Base-by-base conservation (phyloP, 495 filamentous ascomycete genomes). In the Lophiotrema nucula region DNA sequence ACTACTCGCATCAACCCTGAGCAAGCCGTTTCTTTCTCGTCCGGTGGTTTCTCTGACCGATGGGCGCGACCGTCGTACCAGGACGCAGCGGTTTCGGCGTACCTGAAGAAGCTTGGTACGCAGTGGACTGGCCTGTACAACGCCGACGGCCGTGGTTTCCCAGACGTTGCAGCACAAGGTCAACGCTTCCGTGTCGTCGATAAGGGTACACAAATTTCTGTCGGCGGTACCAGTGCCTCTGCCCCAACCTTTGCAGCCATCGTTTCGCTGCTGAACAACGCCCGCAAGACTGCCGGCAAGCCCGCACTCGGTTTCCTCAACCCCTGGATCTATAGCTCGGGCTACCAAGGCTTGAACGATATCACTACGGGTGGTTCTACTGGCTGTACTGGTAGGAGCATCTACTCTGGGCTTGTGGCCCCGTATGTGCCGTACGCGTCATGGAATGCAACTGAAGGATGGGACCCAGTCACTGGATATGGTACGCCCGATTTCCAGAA, bases 271-370 rank as follows among this genome's bases (percentile, higher is more conserved):
- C 73, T 91, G 35, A 90, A 90, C 57, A 85, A 86, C 58, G 86
- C 83, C 0, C 76, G 84, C 0, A 70, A 84, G 35, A 69, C 77
- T 0, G 74, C 74, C 16, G 79, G 79, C 19, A 69, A 81, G 64
- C 72, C 80, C 0, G 70, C 79, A 0, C 67, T 91, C 48, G 88
- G 88, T 0, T 90, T 89, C 74, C 64, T 90, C 27, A 91, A 92
- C 67, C 87, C 87, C 0, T 88, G 83, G 83, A 62, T 91, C 24
- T 91, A 90, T 71, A 72, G 72, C 10, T 70, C 60, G 5, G 82
- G 74, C 11, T 69, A 71, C 38, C 53, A 69, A 10, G 84, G 74
- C 0, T 72, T 90, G 47, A 88, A 78, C 13, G 88, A 92, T 60
- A 82, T 92, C 44, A 76, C 75, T 2, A 46, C 65, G 11, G 85